These are phyloP conservation scores for Euryodendron excelsum DNA, from an alignment of 148 eudicot genomes.

Conservation along the genomic window DNA sequence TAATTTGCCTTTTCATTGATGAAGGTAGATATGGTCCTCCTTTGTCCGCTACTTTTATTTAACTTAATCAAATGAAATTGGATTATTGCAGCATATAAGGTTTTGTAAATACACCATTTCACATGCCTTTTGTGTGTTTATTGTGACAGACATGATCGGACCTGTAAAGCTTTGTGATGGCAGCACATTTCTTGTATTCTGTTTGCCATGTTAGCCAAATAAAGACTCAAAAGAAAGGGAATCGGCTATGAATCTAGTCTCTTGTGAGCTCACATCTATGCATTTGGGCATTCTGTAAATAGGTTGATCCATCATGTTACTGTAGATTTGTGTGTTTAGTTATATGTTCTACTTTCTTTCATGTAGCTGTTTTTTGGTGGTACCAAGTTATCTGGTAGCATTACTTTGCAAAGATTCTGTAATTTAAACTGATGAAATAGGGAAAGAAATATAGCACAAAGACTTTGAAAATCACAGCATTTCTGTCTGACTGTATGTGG, in stretches of 20 bases:
- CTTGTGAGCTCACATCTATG: background rate
- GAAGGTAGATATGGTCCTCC: constrained; percentile 1
- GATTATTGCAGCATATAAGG: background rate
- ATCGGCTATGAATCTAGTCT: background rate
- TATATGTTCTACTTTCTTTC: background rate
- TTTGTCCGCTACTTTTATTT: background rate
- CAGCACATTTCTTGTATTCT: background rate
- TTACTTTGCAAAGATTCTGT: constrained; percentile 8
- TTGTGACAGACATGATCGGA: background rate
- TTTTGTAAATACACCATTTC: background rate
- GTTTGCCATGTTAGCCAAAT: constrained; percentile 4
- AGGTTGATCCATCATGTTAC: constrained; percentile 15
- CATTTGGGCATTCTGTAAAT: constrained; percentile 17
- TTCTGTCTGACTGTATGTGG: too few species aligned
- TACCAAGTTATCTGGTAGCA: background rate
- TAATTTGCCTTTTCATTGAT: constrained; percentile 5
- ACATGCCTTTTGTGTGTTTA: background rate
- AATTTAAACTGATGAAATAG: constrained; percentile 3
- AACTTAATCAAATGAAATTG: background rate
- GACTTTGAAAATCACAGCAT: background rate
- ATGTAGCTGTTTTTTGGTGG: background rate
- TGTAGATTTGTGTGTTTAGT: constrained; percentile 9
- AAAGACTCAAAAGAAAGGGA: background rate
- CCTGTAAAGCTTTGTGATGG: constrained; percentile 11
- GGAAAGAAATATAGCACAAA: background rate